phyloP scores from a whole-genome alignment of 345 rosid genomes.

The Limnanthes douglasii region DNA sequence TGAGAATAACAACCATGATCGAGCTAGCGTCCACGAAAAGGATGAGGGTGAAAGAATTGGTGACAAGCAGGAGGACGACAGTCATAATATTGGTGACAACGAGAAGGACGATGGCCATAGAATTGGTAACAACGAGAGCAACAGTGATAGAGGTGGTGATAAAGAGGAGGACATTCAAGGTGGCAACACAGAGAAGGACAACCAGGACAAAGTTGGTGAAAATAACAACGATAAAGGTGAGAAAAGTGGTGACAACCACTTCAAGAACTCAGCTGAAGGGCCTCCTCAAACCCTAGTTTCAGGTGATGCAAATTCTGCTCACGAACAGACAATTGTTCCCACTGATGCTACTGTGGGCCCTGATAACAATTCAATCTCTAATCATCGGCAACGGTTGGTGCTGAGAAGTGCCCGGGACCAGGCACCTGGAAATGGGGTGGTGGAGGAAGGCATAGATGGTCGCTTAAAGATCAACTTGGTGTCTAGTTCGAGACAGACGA shows the following conservation, averaged over 20 bases:
- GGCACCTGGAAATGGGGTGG: conserved; percentile 22
- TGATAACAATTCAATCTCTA: conserved; percentile 23
- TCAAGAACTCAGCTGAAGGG: conserved; percentile 10
- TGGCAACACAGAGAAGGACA: too few species aligned
- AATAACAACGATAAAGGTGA: not conserved
- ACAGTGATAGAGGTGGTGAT: too few species aligned
- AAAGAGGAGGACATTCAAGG: too few species aligned
- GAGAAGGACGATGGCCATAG: too few species aligned
- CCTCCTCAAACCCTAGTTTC: conserved; percentile 16
- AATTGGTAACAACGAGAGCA: too few species aligned
- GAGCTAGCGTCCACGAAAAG: too few species aligned
- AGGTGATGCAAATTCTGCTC: conserved; percentile 17
- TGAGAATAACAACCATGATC: too few species aligned
- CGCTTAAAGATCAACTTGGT: conserved; percentile 39
- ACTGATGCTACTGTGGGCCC: conserved; percentile 11
- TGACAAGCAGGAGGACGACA: too few species aligned
- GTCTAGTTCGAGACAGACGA: conserved; percentile 43
- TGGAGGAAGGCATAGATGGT: conserved; percentile 25
- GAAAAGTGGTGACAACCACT: conserved; percentile 1
- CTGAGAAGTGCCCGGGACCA: conserved; percentile 9
- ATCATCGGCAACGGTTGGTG: conserved; percentile 14
- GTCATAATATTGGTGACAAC: too few species aligned
- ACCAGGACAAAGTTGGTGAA: not conserved
- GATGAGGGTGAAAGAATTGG: too few species aligned
- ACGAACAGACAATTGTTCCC: conserved; percentile 16